phyloP scores from a whole-genome alignment of 1,139 yeast species.

The Saccharomyces hybrid region DNA sequence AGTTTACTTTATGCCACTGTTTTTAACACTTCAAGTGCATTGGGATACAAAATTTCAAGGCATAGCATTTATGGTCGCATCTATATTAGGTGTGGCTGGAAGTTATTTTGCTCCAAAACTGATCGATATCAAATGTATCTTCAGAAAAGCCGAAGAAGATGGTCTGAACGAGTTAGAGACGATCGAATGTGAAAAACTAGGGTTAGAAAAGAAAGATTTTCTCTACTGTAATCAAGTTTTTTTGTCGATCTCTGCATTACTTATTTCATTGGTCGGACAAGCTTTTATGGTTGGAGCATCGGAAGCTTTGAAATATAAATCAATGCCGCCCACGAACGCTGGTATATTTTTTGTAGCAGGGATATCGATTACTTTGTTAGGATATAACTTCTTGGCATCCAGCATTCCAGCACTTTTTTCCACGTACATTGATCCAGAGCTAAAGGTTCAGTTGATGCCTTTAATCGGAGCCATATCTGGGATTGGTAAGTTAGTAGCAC shows the following conservation, averaged over 20 bases:
- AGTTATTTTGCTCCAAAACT: conserved; percentile 8
- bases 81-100: conserved; percentile 7
- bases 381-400: conserved; percentile 7
- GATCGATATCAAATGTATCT: background rate
- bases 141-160: background rate
- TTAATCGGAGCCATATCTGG: conserved; percentile 7
- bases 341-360: conserved; percentile 8
- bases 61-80: conserved; percentile 6
- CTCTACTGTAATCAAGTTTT: conserved; percentile 5
- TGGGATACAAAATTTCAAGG: conserved; percentile 8
- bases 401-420: conserved; percentile 8
- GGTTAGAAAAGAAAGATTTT: background rate
- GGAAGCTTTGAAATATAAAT: conserved; percentile 3
- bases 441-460: conserved; percentile 7
- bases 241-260: conserved; percentile 5
- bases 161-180: background rate
- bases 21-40: conserved; percentile 3
- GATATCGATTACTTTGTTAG: conserved; percentile 5
- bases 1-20: conserved; percentile 7
- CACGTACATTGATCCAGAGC: conserved; percentile 5
- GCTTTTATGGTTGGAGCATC: conserved; percentile 8
- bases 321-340: conserved; percentile 5
- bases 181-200: background rate
- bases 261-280: conserved; percentile 5
- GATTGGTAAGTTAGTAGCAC: conserved; percentile 7